These are phyloP conservation scores for Psidium guajava DNA, from an alignment of 345 rosid genomes.

Conservation along the genomic window DNA sequence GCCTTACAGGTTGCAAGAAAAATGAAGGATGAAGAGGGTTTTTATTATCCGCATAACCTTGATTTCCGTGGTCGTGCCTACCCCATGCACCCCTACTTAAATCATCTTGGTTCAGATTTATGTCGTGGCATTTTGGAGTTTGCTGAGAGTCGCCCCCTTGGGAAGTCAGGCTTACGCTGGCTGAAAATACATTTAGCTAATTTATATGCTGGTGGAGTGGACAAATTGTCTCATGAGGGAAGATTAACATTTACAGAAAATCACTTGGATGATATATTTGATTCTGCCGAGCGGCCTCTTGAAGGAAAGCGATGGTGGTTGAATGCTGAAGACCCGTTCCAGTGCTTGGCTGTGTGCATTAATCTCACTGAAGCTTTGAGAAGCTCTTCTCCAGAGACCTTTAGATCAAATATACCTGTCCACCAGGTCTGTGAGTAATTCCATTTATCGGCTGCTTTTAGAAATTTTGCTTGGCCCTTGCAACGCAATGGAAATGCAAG, in stretches of 20 bases:
- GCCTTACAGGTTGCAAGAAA: constrained; percentile 82
- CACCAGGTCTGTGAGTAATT: constrained; percentile 56
- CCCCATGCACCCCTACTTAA: constrained; percentile 95
- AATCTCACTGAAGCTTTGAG: constrained; percentile 86
- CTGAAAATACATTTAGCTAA: constrained; percentile 97
- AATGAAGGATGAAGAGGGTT: constrained; percentile 89
- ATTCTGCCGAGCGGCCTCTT: constrained; percentile 89
- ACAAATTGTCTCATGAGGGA: constrained; percentile 74
- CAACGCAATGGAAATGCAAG: background rate
- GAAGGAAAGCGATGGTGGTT: constrained; percentile 98
- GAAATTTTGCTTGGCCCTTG: background rate
- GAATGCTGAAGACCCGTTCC: constrained; percentile 93
- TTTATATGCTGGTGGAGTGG: constrained; percentile 89
- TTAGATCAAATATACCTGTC: constrained; percentile 66
- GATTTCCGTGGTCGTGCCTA: constrained; percentile 99
- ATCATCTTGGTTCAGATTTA: constrained; percentile 96
- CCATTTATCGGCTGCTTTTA: background rate
- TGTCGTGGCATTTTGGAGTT: constrained; percentile 97
- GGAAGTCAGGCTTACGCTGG: constrained; percentile 77
- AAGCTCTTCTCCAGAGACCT: constrained; percentile 67
- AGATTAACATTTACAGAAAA: constrained; percentile 76
- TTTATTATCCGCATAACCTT: constrained; percentile 90
- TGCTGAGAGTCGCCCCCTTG: constrained; percentile 84
- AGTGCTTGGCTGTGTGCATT: constrained; percentile 85
- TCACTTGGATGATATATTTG: constrained; percentile 83